Base-by-base conservation (phyloP, 768 basidiomycete species). In the Auricularia cornea region DNA sequence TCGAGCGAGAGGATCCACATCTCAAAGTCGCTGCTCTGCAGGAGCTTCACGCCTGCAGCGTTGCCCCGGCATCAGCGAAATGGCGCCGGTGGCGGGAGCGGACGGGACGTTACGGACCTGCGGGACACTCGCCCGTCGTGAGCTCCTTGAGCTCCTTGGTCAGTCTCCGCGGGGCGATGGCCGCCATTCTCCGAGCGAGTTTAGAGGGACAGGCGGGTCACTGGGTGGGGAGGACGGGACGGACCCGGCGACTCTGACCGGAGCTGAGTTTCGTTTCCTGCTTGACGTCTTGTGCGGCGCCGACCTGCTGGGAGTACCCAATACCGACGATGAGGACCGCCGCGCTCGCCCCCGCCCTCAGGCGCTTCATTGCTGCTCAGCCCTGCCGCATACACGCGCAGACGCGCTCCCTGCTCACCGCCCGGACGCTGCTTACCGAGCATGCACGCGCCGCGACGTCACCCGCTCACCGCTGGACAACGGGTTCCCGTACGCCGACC, bases 1-100 rank as follows among this genome's bases (percentile, higher is more conserved):
- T 91, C 85, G 70, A 94, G 84, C 2, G 86, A 81, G 70, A 94
- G 85, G 69, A 79, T 73, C 92, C 92, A 94, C 31, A 81, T 86
- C 66, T 81, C 75, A 68, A 92, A 87, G 75, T 93, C 86, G 61
- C 92, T 89, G 3, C 91, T 90, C 61, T 81, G 80, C 48, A 90
- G 69, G 29, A 94, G 80, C 63, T 77, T 82, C 68, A 94, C 91
- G 40, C 92, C 91, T 89, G 69, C 23, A 6, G 54, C 44, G 40
- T 65, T 40, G 40, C 48, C 41, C 23, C 32, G 52, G 23, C 60
- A 33, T 51, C 44, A 38, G 35, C 16, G 0, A 38, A 18, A 40
- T 60, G 48, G 52, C n/a, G 44, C 23, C 14, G 31, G 29, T 41
- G 16, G 26, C 38, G 1, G 3, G 35, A n/a, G n/a, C 28, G 8